Evolutionary conservation across 1,139 yeast genomes (phyloP).

Genomic region (Yamadazyma triangularis): DNA sequence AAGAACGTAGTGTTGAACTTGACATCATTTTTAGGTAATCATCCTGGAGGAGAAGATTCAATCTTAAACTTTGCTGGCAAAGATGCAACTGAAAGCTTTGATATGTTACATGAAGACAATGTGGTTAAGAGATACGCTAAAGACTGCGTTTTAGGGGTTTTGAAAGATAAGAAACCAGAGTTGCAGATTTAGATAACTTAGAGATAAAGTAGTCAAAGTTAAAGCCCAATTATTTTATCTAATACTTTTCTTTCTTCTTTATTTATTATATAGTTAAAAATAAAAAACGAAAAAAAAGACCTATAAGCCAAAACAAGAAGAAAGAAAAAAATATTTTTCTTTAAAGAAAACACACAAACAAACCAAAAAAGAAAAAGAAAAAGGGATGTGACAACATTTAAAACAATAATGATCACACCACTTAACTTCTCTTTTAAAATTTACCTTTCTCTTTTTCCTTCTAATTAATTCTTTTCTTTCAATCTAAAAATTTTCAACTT

Average conservation of each 20-base stretch:
- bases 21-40: conserved; percentile 70
- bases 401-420: too few species aligned
- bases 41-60: conserved; percentile 85
- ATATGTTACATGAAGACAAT: conserved; percentile 52
- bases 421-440: too few species aligned
- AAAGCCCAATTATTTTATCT: neutral
- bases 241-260: conserved; percentile 11
- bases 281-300: conserved; percentile 11
- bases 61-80: conserved; percentile 79
- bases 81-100: conserved; percentile 85
- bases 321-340: neutral
- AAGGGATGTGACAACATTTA: too few species aligned
- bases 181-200: conserved; percentile 12
- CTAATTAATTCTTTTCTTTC: neutral
- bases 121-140: conserved; percentile 48
- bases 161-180: conserved; percentile 43
- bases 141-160: conserved; percentile 43
- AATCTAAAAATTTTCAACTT: neutral
- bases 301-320: neutral
- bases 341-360: neutral
- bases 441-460: neutral
- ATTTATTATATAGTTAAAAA: conserved; percentile 13
- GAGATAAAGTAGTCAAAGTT: neutral
- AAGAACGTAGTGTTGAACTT: conserved; percentile 82
- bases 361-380: neutral